These are phyloP conservation scores for Thuja plicata DNA, from an alignment of 83 land plant genomes.

Conservation along the genomic window DNA sequence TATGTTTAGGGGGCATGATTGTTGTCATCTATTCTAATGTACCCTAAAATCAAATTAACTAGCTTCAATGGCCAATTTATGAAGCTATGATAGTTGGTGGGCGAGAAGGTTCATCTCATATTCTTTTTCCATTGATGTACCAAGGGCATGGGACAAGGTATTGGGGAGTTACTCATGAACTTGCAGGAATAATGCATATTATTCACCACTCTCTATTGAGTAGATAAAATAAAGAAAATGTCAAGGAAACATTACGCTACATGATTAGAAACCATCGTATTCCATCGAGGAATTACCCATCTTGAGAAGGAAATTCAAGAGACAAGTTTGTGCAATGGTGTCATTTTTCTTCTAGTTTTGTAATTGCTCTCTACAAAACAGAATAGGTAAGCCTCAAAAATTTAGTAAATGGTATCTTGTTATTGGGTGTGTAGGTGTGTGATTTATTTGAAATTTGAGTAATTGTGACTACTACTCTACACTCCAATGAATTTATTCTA, in stretches of 20 bases:
- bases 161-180: slow-evolving; percentile 88
- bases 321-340: too few species aligned
- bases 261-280: slow-evolving; percentile 63
- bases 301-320: slow-evolving; percentile 48
- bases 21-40: background rate
- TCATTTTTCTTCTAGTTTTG: too few species aligned
- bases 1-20: background rate
- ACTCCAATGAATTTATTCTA: too few species aligned
- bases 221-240: slow-evolving; percentile 46
- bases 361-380: too few species aligned
- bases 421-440: too few species aligned
- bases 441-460: too few species aligned
- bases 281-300: slow-evolving; percentile 59
- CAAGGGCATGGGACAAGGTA: slow-evolving; percentile 71
- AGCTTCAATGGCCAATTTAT: slow-evolving; percentile 50
- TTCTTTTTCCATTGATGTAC: slow-evolving; percentile 72
- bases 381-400: too few species aligned
- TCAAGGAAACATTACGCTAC: slow-evolving; percentile 57
- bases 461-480: too few species aligned
- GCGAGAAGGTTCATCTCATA: slow-evolving; percentile 47
- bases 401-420: too few species aligned
- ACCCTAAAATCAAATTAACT: background rate
- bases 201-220: slow-evolving; percentile 59
- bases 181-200: slow-evolving; percentile 80
- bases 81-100: slow-evolving; percentile 78